Percentiles rank a stretch among this genome's conserved stretches.
Evolutionary conservation across 495 filamentous ascomycete species (phyloP).

Genomic region (Neurospora discreta): DNA sequence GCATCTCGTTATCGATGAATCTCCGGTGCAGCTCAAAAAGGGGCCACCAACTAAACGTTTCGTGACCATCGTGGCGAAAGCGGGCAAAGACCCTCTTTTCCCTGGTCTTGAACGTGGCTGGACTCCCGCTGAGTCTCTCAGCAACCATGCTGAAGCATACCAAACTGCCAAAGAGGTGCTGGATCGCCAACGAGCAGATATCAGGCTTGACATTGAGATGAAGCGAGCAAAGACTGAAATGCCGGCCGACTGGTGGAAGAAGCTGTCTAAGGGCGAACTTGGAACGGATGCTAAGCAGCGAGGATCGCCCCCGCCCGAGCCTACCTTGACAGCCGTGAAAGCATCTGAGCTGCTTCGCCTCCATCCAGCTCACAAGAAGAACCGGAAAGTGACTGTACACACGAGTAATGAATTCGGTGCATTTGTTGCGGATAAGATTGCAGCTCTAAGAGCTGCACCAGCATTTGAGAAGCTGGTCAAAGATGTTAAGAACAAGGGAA

Average conservation of each 20-base stretch:
- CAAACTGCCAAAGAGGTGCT: conserved; percentile 10
- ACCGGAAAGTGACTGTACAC: not conserved
- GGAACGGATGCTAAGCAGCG: conserved; percentile 1
- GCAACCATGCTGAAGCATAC: conserved; percentile 17
- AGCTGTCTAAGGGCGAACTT: conserved; percentile 2
- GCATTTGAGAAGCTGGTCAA: conserved; percentile 2
- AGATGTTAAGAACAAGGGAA: not conserved
- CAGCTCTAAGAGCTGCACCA: conserved; percentile 3
- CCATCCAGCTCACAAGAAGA: conserved; percentile 12
- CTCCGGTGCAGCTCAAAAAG: conserved; percentile 16
- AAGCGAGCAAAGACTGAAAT: conserved; percentile 12
- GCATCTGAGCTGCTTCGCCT: conserved; percentile 11
- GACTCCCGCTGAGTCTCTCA: conserved; percentile 18
- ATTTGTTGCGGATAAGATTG: conserved; percentile 5
- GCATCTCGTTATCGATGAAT: conserved; percentile 14
- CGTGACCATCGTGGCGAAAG: conserved; percentile 15
- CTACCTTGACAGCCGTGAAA: conserved; percentile 6
- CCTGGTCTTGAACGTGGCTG: conserved; percentile 11
- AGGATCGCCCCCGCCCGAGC: conserved; percentile 10
- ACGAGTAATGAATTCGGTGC: conserved; percentile 5
- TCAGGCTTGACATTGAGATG: conserved; percentile 17
- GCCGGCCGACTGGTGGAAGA: conserved; percentile 18
- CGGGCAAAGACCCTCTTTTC: conserved; percentile 16
- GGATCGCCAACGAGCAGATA: conserved; percentile 16
- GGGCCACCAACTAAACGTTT: conserved; percentile 21